Base-by-base conservation (phyloP, 1,139 yeast genomes). In the Blastobotrys apis region DNA sequence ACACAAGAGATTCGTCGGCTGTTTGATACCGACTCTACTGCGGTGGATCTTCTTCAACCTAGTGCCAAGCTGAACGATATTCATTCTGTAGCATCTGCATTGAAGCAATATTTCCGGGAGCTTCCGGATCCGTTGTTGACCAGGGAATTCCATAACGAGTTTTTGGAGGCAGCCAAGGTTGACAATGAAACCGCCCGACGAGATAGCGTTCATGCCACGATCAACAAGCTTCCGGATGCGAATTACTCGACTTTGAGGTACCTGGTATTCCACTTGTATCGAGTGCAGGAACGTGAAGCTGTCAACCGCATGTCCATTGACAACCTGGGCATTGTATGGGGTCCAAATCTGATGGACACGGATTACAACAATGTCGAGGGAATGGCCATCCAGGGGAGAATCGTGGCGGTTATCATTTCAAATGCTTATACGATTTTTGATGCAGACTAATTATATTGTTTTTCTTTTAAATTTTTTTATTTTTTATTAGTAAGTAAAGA, bases 361-460 rank as follows among this genome's bases (percentile, higher is more conserved):
- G 84, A 78, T 56, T 76, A 75, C 50, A 77, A 77, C 31, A 80
- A 78, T 54, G 81, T 84, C 4, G 86, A 81, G 50, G 96, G 87
- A 56, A 77, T 88, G 66, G 81, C 84, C 47, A 79, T 77, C 52
- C 94, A 88, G 67, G 85, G 88, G 48, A 77, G 80, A 50, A 85
- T 87, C 4, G 77, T 90, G 57, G 95, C 88, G 62, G 92, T 88
- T 48, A 75, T 90, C 57, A 78, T 90, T 70, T 65, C 73, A 51
- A 87, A 86, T 57, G 92, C 95, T n/a, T 80, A 78, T 52, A 94
- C 84, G 50, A 88, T 90, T 33, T 88, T 88, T 62, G 95, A 87
- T 56, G 81, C 88, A 2, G 81, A 77, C 53, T 71, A 61, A 23
- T 59, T 41, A 36, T 25, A 29, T 23, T 20, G 19, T 12, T 8